These are phyloP conservation scores for Fusarium pseudograminearum DNA, from an alignment of 2,329 filamentous ascomycete genomes.

Conservation along the genomic window DNA sequence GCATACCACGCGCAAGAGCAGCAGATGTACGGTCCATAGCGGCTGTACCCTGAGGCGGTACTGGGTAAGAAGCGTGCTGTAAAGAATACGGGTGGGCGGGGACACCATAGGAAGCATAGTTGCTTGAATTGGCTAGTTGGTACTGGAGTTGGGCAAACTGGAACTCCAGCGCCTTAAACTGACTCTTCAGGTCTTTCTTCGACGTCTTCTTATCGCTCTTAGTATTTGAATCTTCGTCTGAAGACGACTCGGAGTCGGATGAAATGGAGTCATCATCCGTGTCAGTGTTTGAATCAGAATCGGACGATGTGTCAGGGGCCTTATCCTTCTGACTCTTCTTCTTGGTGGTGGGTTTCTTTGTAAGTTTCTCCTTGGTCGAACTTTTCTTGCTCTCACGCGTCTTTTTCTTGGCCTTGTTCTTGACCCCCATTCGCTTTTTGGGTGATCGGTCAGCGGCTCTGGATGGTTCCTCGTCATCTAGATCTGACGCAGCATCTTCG, in stretches of 20 bases:
- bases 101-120: neutral
- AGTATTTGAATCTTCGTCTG: conserved; percentile 32
- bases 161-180: conserved; percentile 49
- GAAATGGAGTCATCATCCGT: conserved; percentile 42
- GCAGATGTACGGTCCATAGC: neutral
- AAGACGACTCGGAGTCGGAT: conserved; percentile 42
- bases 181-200: conserved; percentile 42
- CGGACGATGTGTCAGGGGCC: conserved; percentile 8
- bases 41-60: neutral
- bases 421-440: conserved; percentile 33
- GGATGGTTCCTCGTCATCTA: conserved; percentile 27
- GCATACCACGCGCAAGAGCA: neutral
- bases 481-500: conserved; percentile 30
- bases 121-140: conserved; percentile 30
- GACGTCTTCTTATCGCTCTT: conserved; percentile 31
- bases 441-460: conserved; percentile 1
- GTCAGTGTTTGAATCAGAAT: conserved; percentile 43
- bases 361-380: conserved; percentile 22
- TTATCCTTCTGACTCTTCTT: conserved; percentile 30
- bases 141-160: conserved; percentile 46
- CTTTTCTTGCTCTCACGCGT: conserved; percentile 6
- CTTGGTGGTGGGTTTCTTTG: conserved; percentile 23
- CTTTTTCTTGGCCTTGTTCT: conserved; percentile 30
- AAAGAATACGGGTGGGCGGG: conserved; percentile 12
- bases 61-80: conserved; percentile 1